phyloP scores from a whole-genome alignment of 140 eudicot genomes.

The Senecio squalidus region DNA sequence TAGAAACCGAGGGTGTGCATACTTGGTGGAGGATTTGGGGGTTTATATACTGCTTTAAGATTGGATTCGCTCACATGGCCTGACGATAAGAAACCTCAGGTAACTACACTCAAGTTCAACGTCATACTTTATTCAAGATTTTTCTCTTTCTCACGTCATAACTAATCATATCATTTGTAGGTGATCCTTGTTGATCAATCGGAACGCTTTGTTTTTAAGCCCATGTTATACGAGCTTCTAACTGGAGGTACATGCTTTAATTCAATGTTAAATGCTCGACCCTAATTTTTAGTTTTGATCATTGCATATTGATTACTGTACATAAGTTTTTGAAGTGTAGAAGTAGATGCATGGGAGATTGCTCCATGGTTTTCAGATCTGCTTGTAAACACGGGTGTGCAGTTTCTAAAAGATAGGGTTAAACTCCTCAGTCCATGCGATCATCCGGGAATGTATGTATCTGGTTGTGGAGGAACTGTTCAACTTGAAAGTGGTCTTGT shows the following conservation, averaged over 20 bases:
- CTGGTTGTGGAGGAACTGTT: slow-evolving; percentile 69
- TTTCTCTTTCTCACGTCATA: background rate
- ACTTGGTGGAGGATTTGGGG: slow-evolving; percentile 99
- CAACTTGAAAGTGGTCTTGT: slow-evolving; percentile 91
- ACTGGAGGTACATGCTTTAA: slow-evolving; percentile 72
- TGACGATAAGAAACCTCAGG: slow-evolving; percentile 96
- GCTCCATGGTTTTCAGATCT: slow-evolving; percentile 94
- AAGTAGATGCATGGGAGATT: slow-evolving; percentile 97
- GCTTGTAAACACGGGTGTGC: slow-evolving; percentile 69
- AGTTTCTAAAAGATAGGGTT: slow-evolving; percentile 73
- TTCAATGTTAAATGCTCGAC: background rate
- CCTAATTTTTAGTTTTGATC: background rate
- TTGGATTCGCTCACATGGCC: slow-evolving; percentile 97
- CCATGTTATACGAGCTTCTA: slow-evolving; percentile 91
- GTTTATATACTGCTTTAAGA: slow-evolving; percentile 92
- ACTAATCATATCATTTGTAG: slow-evolving; percentile 30
- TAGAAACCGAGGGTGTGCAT: slow-evolving; percentile 99
- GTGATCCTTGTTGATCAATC: slow-evolving; percentile 93
- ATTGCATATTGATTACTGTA: slow-evolving; percentile 11
- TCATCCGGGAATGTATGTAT: slow-evolving; percentile 32
- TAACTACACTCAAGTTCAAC: slow-evolving; percentile 20
- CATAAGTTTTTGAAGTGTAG: slow-evolving; percentile 43
- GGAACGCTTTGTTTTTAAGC: slow-evolving; percentile 95
- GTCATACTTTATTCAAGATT: background rate
- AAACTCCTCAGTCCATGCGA: slow-evolving; percentile 60